Conservation (phyloP, 768 basidiomycete species). For the Pisolithus orientalis region DNA sequence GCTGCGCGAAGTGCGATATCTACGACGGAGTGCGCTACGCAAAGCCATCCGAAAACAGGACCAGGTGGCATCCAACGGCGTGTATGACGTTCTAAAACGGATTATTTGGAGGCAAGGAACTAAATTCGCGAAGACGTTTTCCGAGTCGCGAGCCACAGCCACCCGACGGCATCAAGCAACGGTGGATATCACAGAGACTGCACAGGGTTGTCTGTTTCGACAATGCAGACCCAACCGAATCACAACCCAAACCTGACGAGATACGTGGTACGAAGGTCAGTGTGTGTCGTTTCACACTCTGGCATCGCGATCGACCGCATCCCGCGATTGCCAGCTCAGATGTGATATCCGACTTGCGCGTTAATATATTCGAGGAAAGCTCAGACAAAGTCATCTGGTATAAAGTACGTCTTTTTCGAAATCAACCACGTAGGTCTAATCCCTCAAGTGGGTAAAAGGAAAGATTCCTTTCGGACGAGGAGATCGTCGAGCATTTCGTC, state of each 20-base stretch:
- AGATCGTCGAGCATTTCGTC: conserved; percentile 70
- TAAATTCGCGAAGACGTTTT: no score
- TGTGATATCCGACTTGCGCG: conserved; percentile 61
- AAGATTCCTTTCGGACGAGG: conserved; percentile 63
- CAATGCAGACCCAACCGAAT: conserved; percentile 12
- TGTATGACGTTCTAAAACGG: neutral
- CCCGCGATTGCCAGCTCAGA: conserved; percentile 48
- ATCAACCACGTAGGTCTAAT: neutral
- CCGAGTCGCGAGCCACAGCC: no score
- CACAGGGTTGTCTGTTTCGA: neutral
- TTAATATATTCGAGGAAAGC: conserved; percentile 56
- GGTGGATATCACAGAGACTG: neutral
- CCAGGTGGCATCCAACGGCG: conserved; percentile 54
- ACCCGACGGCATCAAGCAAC: no score
- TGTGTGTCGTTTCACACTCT: neutral
- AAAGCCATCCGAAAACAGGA: conserved; percentile 65
- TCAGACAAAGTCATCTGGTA: conserved; percentile 63
- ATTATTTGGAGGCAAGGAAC: neutral
- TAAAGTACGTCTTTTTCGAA: conserved; percentile 42
- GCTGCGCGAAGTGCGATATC: conserved; percentile 62
- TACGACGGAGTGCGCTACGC: conserved; percentile 53
- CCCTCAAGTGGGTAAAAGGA: conserved; percentile 42
- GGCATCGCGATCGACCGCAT: neutral
- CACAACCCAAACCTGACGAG: conserved; percentile 24
- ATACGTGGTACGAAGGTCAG: conserved; percentile 28